A percentile compares a stretch with the other conserved stretches of the same genome.
Conservation (phyloP, 768 basidiomycete species). For the Lactifluus pinguis region DNA sequence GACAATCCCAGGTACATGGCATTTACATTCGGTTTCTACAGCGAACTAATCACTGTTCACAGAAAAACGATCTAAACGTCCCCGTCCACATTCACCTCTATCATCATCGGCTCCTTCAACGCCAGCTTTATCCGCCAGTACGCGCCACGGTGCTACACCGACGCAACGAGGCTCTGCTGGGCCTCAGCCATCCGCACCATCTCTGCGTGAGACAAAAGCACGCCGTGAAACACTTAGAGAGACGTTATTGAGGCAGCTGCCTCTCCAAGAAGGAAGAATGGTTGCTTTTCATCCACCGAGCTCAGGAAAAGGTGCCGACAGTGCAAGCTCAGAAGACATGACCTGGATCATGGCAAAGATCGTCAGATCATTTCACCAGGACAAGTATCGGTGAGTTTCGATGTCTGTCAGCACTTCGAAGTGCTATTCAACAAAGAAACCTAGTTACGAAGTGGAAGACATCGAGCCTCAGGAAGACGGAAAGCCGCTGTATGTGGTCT, state of each 20-base stretch:
- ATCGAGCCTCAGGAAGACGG: conserved; percentile 78
- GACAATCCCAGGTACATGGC: conserved; percentile 32
- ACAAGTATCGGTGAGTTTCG: conserved; percentile 54
- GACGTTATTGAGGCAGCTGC: conserved; percentile 47
- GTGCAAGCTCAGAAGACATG: conserved; percentile 39
- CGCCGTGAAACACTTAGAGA: conserved; percentile 55
- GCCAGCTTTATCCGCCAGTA: conserved; percentile 25
- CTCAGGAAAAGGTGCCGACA: conserved; percentile 46
- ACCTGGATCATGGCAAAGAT: conserved; percentile 78
- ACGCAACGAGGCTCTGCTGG: conserved; percentile 51
- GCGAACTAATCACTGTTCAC: not conserved
- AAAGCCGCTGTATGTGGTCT: conserved; percentile 33
- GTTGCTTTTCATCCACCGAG: conserved; percentile 66
- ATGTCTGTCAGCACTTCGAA: not conserved
- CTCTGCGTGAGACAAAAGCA: conserved; percentile 58
- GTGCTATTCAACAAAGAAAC: not conserved
- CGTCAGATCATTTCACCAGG: conserved; percentile 57
- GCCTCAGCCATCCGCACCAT: conserved; percentile 39
- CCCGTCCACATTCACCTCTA: conserved; percentile 59
- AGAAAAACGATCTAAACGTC: conserved; percentile 65
- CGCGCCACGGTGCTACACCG: conserved; percentile 46
- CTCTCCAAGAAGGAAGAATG: conserved; percentile 63
- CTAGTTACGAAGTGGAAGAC: conserved; percentile 80
- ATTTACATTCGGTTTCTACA: not conserved
- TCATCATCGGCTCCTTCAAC: conserved; percentile 35